Conservation (phyloP, 208 protist species). For the Strigomonas culicis region DNA sequence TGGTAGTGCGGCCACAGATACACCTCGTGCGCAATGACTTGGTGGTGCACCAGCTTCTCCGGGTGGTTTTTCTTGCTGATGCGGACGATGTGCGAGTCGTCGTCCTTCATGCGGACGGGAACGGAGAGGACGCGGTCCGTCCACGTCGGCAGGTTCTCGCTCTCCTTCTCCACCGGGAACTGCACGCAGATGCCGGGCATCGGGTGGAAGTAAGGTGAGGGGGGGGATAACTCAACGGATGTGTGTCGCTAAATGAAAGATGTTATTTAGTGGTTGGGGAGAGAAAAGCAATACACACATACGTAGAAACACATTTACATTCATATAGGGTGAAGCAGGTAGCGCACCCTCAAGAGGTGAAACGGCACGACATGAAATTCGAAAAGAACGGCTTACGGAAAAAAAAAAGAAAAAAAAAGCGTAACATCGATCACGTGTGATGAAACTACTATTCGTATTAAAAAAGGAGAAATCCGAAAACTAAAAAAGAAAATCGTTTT, state of each 20-base stretch:
- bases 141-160: background rate
- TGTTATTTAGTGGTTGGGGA: no score
- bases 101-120: background rate
- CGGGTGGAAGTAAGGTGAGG: background rate
- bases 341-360: no score
- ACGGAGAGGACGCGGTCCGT: slow-evolving; percentile 3
- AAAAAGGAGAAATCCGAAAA: background rate
- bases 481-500: background rate
- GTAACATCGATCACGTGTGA: no score
- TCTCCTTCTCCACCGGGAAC: slow-evolving; percentile 15
- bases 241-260: background rate
- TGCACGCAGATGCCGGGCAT: background rate
- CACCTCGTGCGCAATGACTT: slow-evolving; percentile 9
- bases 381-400: background rate
- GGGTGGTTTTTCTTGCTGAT: slow-evolving; percentile 10
- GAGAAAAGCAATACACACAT: no score
- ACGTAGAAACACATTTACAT: no score
- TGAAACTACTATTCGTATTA: no score
- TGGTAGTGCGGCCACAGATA: slow-evolving; percentile 9
- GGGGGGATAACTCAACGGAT: background rate
- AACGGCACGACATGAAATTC: no score
- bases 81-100: slow-evolving; percentile 1
- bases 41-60: slow-evolving; percentile 4
- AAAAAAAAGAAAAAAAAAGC: background rate
- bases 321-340: no score